These are phyloP conservation scores for Cutaneotrichosporon sp. DNA, from an alignment of 1,284 basidiomycete genomes.

Conservation along the genomic window DNA sequence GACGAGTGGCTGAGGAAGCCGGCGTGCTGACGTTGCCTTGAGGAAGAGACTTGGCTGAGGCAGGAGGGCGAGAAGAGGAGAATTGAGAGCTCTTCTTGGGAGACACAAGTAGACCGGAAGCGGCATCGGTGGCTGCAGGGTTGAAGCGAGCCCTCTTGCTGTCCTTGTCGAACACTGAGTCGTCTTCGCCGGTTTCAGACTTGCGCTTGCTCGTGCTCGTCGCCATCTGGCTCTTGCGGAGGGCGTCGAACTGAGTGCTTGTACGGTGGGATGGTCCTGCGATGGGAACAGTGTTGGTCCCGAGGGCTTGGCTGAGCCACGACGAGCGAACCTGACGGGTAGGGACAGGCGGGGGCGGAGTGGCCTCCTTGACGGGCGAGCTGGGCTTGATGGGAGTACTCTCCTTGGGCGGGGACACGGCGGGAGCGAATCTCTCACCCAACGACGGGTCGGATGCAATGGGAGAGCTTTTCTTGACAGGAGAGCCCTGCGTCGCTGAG, in stretches of 20 bases:
- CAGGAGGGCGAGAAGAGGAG: constrained; percentile 5
- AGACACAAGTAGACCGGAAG: constrained; percentile 14
- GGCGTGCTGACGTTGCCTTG: constrained; percentile 6
- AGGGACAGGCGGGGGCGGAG: constrained; percentile 12
- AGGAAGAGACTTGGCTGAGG: constrained; percentile 8
- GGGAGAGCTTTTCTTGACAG: background rate
- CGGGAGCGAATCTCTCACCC: too few species aligned
- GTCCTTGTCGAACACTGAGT: constrained; percentile 12
- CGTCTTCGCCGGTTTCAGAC: constrained; percentile 26
- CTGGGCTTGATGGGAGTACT: background rate
- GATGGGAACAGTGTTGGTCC: constrained; percentile 21
- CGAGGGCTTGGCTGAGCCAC: constrained; percentile 44
- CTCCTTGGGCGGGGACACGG: too few species aligned
- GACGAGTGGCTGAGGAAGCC: background rate
- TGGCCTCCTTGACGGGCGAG: background rate
- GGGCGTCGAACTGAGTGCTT: constrained; percentile 9
- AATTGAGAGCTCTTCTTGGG: constrained; percentile 10
- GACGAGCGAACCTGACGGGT: constrained; percentile 40
- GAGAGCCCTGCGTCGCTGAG: too few species aligned
- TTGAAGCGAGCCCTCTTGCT: constrained; percentile 25
- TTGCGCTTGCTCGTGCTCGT: constrained; percentile 35
- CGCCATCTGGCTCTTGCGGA: constrained; percentile 33
- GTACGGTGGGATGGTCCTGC: background rate
- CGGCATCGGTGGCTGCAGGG: constrained; percentile 9
- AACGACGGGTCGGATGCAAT: too few species aligned